phyloP scores from a whole-genome alignment of 1,139 yeast species.

The Ogataea hybrid region DNA sequence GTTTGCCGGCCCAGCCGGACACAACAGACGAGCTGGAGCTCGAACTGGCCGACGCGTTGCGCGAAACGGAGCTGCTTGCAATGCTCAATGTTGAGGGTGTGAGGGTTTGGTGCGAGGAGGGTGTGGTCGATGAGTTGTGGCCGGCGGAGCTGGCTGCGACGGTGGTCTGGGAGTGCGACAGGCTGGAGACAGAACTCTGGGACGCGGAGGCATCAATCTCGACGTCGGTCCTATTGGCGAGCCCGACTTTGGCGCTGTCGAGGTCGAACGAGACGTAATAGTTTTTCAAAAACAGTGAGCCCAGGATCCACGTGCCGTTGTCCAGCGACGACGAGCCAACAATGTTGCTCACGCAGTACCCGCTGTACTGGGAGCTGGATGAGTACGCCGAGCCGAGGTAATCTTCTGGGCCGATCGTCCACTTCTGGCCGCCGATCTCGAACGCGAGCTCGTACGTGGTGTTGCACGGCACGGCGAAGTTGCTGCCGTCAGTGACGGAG shows the following conservation, averaged over 20 bases:
- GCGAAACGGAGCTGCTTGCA: background rate
- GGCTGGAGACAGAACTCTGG: background rate
- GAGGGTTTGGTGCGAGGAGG: background rate
- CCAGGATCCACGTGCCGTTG: conserved; percentile 48
- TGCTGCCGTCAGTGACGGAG: conserved; percentile 53
- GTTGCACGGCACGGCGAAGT: conserved; percentile 61
- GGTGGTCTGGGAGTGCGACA: conserved; percentile 1
- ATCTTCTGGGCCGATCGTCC: conserved; percentile 44
- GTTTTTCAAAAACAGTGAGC: conserved; percentile 57
- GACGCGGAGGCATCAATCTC: conserved; percentile 21
- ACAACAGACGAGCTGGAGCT: conserved; percentile 1
- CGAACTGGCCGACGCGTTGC: background rate
- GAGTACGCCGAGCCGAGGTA: conserved; percentile 51
- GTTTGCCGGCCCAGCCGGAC: conserved; percentile 5
- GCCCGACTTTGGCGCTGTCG: conserved; percentile 48
- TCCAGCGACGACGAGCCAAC: conserved; percentile 48
- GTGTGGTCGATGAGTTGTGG: background rate
- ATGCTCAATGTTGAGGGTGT: background rate
- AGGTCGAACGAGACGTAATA: conserved; percentile 62
- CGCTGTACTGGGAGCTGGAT: conserved; percentile 35
- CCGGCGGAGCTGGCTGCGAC: background rate
- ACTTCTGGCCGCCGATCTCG: conserved; percentile 41
- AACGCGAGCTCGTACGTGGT: conserved; percentile 39
- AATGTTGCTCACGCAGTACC: conserved; percentile 64
- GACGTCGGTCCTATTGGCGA: conserved; percentile 38